Evolutionary conservation across 2,329 filamentous ascomycete genomes (phyloP).

Genomic region (Cladosporium austrohemisphaericum): DNA sequence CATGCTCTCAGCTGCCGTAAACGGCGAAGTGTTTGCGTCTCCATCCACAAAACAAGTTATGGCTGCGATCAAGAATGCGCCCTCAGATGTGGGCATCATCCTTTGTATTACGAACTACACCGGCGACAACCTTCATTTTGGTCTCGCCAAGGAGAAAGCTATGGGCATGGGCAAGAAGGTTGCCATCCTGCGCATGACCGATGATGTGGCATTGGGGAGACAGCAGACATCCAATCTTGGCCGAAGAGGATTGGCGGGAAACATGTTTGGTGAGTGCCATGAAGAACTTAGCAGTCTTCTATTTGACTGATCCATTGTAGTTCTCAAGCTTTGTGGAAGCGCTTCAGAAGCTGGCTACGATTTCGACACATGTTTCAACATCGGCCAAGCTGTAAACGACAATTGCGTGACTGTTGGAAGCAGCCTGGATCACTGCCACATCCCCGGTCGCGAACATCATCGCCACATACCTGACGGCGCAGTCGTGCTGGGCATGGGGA

Average conservation of each 20-base stretch:
- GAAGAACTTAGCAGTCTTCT: too few relatives aligned
- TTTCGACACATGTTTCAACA: slow-evolving; percentile 44
- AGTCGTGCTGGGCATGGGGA: slow-evolving; percentile 46
- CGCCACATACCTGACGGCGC: slow-evolving; percentile 37
- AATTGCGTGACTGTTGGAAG: slow-evolving; percentile 50
- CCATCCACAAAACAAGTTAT: slow-evolving; percentile 49
- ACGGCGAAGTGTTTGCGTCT: slow-evolving; percentile 48
- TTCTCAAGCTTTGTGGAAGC: slow-evolving; percentile 46
- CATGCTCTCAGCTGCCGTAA: slow-evolving; percentile 47
- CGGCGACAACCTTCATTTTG: slow-evolving; percentile 49
- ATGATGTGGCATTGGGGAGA: slow-evolving; percentile 47
- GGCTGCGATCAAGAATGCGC: slow-evolving; percentile 45
- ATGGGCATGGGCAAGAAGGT: slow-evolving; percentile 44
- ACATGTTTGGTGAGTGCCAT: slow-evolving; percentile 33
- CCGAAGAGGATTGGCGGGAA: slow-evolving; percentile 49
- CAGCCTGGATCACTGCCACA: slow-evolving; percentile 51
- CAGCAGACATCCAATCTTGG: slow-evolving; percentile 49
- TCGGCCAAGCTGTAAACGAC: slow-evolving; percentile 43
- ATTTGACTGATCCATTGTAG: slow-evolving; percentile 28
- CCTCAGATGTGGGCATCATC: slow-evolving; percentile 45
- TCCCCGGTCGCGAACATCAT: slow-evolving; percentile 50
- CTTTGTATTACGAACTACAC: slow-evolving; percentile 51
- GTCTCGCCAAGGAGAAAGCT: slow-evolving; percentile 46
- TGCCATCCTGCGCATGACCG: slow-evolving; percentile 47
- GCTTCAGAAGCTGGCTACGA: slow-evolving; percentile 43